phyloP scores from a whole-genome alignment of 2,329 filamentous ascomycete species.

The Neofusicoccum parvum region DNA sequence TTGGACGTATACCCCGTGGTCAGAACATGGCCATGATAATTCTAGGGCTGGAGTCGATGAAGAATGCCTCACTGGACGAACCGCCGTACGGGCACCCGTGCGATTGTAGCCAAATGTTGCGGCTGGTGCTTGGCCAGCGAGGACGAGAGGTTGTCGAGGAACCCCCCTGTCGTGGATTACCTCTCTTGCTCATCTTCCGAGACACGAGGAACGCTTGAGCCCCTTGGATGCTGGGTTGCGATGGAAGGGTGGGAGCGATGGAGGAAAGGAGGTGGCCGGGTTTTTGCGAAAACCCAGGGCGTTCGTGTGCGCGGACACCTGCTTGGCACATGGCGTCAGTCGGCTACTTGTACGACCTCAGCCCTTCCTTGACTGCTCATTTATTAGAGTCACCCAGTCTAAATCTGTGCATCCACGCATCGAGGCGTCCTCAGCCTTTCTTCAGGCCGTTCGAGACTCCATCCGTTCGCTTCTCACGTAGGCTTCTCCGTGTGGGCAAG shows the following conservation, averaged over 20 bases:
- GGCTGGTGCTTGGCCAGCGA: neutral
- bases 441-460: neutral
- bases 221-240: slow-evolving; percentile 3
- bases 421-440: neutral
- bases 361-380: slow-evolving; percentile 1
- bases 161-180: neutral
- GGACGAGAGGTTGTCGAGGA: neutral
- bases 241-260: slow-evolving; percentile 4
- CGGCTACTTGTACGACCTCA: neutral
- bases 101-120: neutral
- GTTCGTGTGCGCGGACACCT: neutral
- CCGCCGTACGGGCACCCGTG: neutral
- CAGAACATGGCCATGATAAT: neutral
- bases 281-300: slow-evolving; percentile 10
- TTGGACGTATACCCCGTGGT: too few species aligned
- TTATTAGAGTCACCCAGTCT: neutral
- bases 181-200: slow-evolving; percentile 12
- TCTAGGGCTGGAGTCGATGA: neutral
- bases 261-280: slow-evolving; percentile 1
- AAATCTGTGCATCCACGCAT: neutral
- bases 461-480: neutral
- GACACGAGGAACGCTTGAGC: slow-evolving; percentile 20
- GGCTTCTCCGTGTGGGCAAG: neutral
- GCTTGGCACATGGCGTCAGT: slow-evolving; percentile 17
- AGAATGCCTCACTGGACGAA: neutral